These are phyloP conservation scores for Beauveria caledonica DNA, from an alignment of 2,329 filamentous ascomycete genomes.

Conservation along the genomic window DNA sequence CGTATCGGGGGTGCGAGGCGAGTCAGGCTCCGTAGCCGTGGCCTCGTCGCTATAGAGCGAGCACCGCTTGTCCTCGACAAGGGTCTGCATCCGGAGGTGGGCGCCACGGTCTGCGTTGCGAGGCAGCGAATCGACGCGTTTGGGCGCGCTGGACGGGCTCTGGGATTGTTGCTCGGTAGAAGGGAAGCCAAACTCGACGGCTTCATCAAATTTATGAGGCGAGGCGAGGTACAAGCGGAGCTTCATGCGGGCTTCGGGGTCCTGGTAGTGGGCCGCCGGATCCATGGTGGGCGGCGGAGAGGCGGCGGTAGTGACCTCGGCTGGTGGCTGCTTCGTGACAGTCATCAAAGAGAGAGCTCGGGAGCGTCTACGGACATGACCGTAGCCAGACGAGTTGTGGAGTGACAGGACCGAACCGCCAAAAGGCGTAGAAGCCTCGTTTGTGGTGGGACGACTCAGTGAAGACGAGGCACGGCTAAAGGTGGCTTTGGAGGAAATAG, in stretches of 20 bases:
- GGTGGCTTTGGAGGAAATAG: constrained; percentile 56
- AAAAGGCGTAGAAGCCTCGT: constrained; percentile 26
- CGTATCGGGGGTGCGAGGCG: constrained; percentile 47
- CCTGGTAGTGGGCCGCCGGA: constrained; percentile 73
- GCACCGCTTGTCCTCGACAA: constrained; percentile 49
- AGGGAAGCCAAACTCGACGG: constrained; percentile 87
- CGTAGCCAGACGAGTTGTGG: constrained; percentile 18
- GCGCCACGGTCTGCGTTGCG: neutral
- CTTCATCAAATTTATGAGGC: constrained; percentile 94
- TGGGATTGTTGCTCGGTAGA: constrained; percentile 40
- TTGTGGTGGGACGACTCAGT: constrained; percentile 38
- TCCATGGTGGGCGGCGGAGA: constrained; percentile 45
- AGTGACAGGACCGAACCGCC: constrained; percentile 16
- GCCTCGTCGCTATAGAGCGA: constrained; percentile 47
- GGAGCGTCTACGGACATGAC: constrained; percentile 43
- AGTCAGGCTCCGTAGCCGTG: constrained; percentile 50
- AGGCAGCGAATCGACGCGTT: constrained; percentile 8
- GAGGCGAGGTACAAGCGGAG: constrained; percentile 79
- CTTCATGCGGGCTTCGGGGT: constrained; percentile 80
- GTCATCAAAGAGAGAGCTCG: constrained; percentile 47
- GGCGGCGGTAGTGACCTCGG: constrained; percentile 16
- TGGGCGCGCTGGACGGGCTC: constrained; percentile 10
- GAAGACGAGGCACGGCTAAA: constrained; percentile 49
- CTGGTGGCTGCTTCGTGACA: constrained; percentile 31
- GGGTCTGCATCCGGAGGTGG: constrained; percentile 35